Base-by-base conservation (phyloP, 768 basidiomycete genomes). In the Auriscalpium microsporum region DNA sequence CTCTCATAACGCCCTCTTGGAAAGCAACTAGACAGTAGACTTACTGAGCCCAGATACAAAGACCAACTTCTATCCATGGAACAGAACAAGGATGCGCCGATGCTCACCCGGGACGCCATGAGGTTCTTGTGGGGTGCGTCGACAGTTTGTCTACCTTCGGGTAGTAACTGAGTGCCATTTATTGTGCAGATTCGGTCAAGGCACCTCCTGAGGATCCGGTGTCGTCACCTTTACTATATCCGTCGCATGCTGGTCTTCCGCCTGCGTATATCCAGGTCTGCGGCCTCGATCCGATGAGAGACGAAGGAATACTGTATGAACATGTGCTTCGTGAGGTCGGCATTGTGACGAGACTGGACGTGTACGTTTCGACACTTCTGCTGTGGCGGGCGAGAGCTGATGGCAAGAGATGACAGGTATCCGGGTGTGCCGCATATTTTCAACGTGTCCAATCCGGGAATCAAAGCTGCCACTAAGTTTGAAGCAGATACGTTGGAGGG, bases 201-300 rank as follows among this genome's bases (percentile, higher is more conserved):
- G 40, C 40, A 42, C 40, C 40, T 13, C 50, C 56, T 10, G 38
- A 53, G 40, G 53, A 59, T 33, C 48, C 52, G 2, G 47, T 50
- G 35, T 17, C 48, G 1, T 57, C 57, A 8, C 57, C 58, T 3
- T 47, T 59, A 8, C 46, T 60, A 11, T 36, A 54, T 33, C 28
- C 58, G 6, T 40, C 46, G 10, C 55, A 56, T 46, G 50, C 47
- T 4, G 52, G 55, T 16, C 58, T 64, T 11, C 58, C 63, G 9
- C 58, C 52, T 1, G 51, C 58, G 11, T 54, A 48, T 40, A 48
- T 64, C 4, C 63, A 62, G 11, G 55, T 60, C 4, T 54, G 52
- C 45, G 63, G 63, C n/a, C 52, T 53, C 21, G 63, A 64, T 28
- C 58, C 60, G 9, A 44, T 62, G 34, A 58, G 63, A 28, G 63